Percentiles rank a stretch among this genome's conserved stretches.
phyloP scores from a whole-genome alignment of 2,329 filamentous ascomycete species.

The Pseudonectria buxi region DNA sequence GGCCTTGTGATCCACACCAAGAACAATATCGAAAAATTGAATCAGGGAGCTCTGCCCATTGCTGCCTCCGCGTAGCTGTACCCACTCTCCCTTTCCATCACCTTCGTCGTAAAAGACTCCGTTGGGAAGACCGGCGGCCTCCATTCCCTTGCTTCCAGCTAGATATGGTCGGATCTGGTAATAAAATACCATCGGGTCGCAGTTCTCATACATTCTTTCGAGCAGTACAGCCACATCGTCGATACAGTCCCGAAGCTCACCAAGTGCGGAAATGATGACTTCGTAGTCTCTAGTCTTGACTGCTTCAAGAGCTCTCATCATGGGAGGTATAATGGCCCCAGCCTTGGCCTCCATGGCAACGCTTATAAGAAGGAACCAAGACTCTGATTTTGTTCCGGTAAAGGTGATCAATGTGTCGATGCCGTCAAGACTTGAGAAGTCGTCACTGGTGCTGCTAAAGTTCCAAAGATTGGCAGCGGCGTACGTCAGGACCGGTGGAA shows the following conservation, averaged over 20 bases:
- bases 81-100: conserved; percentile 58
- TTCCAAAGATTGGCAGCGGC: conserved; percentile 87
- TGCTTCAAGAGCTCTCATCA: conserved; percentile 70
- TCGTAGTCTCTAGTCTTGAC: conserved; percentile 53
- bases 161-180: conserved; percentile 81
- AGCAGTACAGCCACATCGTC: conserved; percentile 62
- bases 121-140: conserved; percentile 68
- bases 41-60: conserved; percentile 91
- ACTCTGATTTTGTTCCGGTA: conserved; percentile 82
- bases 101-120: conserved; percentile 82
- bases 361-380: conserved; percentile 90
- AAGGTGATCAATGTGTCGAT: conserved; percentile 72
- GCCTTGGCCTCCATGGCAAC: conserved; percentile 84
- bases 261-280: conserved; percentile 56
- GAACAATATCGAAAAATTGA: conserved; percentile 83
- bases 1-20: conserved; percentile 69
- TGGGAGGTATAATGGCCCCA: conserved; percentile 65
- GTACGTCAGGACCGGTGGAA: conserved; percentile 88
- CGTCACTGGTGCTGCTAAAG: conserved; percentile 51
- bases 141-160: conserved; percentile 91
- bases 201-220: conserved; percentile 81
- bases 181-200: conserved; percentile 83
- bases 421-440: conserved; percentile 60
- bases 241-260: conserved; percentile 59
- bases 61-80: conserved; percentile 79